phyloP scores from a whole-genome alignment of 352 stramenopile species.

The Lagenidium giganteum region DNA sequence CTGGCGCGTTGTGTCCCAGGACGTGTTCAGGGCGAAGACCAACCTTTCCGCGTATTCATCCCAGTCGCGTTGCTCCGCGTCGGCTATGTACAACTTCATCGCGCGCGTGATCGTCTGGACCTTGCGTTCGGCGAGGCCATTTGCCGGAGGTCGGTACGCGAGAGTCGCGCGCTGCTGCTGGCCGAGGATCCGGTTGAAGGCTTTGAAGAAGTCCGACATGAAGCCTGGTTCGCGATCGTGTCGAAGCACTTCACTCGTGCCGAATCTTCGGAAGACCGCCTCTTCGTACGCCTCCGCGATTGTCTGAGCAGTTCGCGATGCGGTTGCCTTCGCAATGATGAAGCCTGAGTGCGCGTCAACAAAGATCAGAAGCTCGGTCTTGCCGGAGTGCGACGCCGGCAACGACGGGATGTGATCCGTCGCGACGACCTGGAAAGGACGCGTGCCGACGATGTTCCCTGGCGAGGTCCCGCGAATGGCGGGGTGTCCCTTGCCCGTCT shows the following conservation, averaged over 20 bases:
- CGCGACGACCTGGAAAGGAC: slow-evolving; percentile 5
- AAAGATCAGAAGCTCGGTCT: no score
- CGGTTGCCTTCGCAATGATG: no score
- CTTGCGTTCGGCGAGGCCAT: slow-evolving; percentile 3
- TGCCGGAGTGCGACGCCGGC: no score
- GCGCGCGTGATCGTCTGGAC: no score
- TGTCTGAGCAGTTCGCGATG: no score
- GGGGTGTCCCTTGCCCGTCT: slow-evolving; percentile 12
- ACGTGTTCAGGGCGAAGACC: slow-evolving; percentile 14
- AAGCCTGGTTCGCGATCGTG: no score
- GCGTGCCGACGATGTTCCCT: slow-evolving; percentile 1
- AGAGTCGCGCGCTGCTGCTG: slow-evolving; percentile 1
- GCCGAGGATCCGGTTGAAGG: no score
- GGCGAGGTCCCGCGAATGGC: neutral
- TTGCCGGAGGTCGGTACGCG: slow-evolving; percentile 12
- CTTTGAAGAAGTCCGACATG: no score
- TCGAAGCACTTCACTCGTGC: slow-evolving; percentile 8
- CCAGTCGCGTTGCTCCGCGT: slow-evolving; percentile 14
- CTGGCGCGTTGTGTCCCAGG: neutral
- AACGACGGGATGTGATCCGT: slow-evolving; percentile 7
- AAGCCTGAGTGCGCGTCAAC: no score
- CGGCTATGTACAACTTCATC: no score
- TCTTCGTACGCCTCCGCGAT: no score
- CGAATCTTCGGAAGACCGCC: slow-evolving; percentile 14
- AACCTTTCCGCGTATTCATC: slow-evolving; percentile 12